A percentile compares a stretch with the other conserved stretches of the same genome.
Conservation (phyloP, 495 filamentous ascomycete species). For the Trichoderma asperelloides region DNA sequence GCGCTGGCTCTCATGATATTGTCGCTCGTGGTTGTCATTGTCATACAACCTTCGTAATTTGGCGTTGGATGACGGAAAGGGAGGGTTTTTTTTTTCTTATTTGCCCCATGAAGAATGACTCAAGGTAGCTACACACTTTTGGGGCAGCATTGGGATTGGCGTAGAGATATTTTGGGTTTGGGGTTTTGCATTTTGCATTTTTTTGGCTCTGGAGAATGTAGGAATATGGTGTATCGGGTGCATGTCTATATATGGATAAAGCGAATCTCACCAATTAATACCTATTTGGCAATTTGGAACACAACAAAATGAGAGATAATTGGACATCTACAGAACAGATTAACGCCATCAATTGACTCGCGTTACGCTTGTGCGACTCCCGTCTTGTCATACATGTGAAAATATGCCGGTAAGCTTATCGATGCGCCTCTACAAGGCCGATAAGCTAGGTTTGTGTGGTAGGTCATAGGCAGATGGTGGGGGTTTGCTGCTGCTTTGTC, state of each 20-base stretch:
- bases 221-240: background rate
- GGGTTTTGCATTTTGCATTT: background rate
- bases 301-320: background rate
- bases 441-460: background rate
- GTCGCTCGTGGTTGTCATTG: constrained; percentile 60
- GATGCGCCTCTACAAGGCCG: background rate
- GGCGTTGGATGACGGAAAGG: background rate
- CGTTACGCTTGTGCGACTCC: background rate
- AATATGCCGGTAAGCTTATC: background rate
- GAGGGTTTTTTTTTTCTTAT: background rate
- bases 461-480: background rate
- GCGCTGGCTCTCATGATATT: constrained; percentile 62
- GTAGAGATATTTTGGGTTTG: background rate
- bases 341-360: background rate
- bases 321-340: background rate
- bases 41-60: constrained; percentile 44
- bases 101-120: background rate
- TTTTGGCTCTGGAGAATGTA: background rate
- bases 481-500: background rate
- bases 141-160: background rate
- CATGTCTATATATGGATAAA: background rate
- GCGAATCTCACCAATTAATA: background rate
- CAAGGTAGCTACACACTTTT: background rate
- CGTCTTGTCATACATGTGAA: background rate
- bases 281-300: background rate